phyloP scores from a whole-genome alignment of 2,329 filamentous ascomycete genomes.

The Fusarium sp. region DNA sequence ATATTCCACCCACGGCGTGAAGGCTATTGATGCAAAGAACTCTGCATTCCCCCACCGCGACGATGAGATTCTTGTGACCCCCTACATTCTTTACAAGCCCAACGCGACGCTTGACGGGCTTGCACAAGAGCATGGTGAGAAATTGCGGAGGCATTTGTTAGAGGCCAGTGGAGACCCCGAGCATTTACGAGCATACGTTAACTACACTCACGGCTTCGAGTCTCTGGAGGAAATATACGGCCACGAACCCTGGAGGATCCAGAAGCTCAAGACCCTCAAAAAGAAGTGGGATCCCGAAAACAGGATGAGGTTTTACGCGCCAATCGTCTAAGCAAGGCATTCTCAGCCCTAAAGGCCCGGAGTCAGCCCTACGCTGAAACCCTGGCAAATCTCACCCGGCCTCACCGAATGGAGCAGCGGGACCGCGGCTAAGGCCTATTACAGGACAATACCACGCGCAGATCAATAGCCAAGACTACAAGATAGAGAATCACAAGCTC shows the following conservation, averaged over 20 bases:
- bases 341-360: neutral
- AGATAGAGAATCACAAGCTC: neutral
- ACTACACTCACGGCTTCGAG: slow-evolving; percentile 31
- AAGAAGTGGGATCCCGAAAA: slow-evolving; percentile 55
- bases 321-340: slow-evolving; percentile 26
- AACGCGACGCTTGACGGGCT: slow-evolving; percentile 8
- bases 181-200: slow-evolving; percentile 23
- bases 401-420: neutral
- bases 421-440: too few relatives aligned
- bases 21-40: neutral
- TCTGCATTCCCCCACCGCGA: slow-evolving; percentile 28
- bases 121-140: slow-evolving; percentile 19
- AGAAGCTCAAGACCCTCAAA: slow-evolving; percentile 56
- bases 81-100: slow-evolving; percentile 20
- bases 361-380: slow-evolving; percentile 1
- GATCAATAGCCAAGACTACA: neutral
- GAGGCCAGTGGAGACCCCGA: slow-evolving; percentile 14
- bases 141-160: slow-evolving; percentile 1
- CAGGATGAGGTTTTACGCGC: slow-evolving; percentile 40
- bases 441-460: neutral
- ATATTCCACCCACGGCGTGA: slow-evolving; percentile 48
- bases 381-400: neutral
- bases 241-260: slow-evolving; percentile 49
- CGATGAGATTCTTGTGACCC: slow-evolving; percentile 16
- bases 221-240: slow-evolving; percentile 15